phyloP scores from a whole-genome alignment of 257 asterid genomes.

The Lantana camara region DNA sequence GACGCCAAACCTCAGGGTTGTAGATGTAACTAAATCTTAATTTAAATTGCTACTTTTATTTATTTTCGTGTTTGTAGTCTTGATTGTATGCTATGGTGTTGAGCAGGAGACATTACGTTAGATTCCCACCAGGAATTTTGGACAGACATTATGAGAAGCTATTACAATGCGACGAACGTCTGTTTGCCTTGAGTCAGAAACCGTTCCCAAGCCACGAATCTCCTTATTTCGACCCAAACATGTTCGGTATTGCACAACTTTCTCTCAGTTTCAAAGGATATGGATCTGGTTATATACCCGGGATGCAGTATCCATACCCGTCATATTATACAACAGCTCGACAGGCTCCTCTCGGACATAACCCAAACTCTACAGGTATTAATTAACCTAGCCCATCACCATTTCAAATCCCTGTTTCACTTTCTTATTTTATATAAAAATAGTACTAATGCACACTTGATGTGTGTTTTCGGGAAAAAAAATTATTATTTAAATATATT shows the following conservation, averaged over 20 bases:
- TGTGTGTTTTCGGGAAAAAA: too few species aligned
- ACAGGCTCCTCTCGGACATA: neutral
- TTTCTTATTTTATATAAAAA: too few species aligned
- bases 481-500: too few species aligned
- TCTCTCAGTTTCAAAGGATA: slow-evolving; percentile 27
- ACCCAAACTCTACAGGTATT: slow-evolving; percentile 44
- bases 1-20: too few species aligned
- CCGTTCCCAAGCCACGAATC: slow-evolving; percentile 50
- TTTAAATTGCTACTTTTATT: too few species aligned
- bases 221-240: slow-evolving; percentile 43
- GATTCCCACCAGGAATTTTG: slow-evolving; percentile 48
- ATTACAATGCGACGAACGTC: slow-evolving; percentile 39
- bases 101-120: slow-evolving; percentile 58
- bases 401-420: neutral
- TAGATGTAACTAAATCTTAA: too few species aligned
- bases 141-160: slow-evolving; percentile 62
- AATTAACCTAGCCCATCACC: neutral
- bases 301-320: slow-evolving; percentile 6
- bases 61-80: neutral
- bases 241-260: slow-evolving; percentile 19
- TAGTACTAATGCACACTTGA: too few species aligned
- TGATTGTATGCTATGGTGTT: neutral
- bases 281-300: slow-evolving; percentile 17
- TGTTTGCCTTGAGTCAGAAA: slow-evolving; percentile 34
- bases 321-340: neutral